Base-by-base conservation (phyloP, 495 filamentous ascomycete species). In the Penicillium crystallinum region DNA sequence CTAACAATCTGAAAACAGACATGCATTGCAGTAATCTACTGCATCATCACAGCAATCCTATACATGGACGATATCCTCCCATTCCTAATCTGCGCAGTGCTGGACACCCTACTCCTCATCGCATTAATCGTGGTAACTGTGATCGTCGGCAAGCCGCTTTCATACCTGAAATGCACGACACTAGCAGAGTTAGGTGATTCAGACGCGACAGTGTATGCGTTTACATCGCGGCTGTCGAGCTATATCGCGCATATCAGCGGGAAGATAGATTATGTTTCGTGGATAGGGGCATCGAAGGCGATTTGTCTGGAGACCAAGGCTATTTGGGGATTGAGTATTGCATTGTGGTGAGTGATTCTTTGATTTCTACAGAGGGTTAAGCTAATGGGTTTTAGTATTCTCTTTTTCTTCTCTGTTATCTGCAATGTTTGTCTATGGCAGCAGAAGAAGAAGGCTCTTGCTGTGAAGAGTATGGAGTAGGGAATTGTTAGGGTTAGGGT, bases 301-400 rank as follows among this genome's bases (percentile, higher is more conserved):
- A 86, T 88, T 52, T 96, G 92, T 73, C 82, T 81, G 57, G 84
- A 93, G 77, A 86, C 87, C 68, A 96, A 96, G 76, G 81, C 86
- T 10, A 83, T 91, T 54, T 96, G 90, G 92, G 92, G 90, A 15
- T 67, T 96, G 49, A 79, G 80, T 68, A 95, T 96, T 74, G 85
- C 87, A 6, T 75, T 92, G 30, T 92, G 81, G 82, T 85, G 57
- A 57, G 77, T 11, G n/a, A n/a, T 33, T 21, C n/a, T 31, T 2
- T 37, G 4, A 42, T 38, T 52, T 30, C 1, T 35, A 12, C 6
- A 0, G 12, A 27, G n/a, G n/a, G n/a, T 25, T 49, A 34, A 49
- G 27, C 51, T 62, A 18, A 62, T 29, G 3, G 19, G 21, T 22
- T 30, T 7, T 52, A 80, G 85, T 65, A 81, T 91, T 22, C 69